Evolutionary conservation across 768 basidiomycete genomes (phyloP).

Genomic region (Mycena epipterygia): DNA sequence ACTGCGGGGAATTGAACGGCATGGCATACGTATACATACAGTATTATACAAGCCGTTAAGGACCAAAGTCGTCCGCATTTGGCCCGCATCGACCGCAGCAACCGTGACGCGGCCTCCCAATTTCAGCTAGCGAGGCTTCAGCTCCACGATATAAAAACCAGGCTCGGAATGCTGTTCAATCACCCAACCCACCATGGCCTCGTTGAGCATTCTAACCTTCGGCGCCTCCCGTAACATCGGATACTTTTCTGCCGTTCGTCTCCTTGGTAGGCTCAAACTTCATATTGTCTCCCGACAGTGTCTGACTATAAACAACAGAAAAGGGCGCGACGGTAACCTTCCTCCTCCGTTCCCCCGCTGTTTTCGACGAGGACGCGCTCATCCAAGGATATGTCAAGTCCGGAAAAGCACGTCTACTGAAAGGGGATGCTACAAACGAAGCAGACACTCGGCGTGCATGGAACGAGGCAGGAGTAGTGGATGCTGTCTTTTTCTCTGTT

Average conservation of each 20-base stretch:
- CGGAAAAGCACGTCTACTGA: conserved; percentile 66
- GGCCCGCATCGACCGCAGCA: no score
- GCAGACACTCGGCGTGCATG: conserved; percentile 68
- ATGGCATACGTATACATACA: no score
- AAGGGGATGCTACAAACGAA: conserved; percentile 71
- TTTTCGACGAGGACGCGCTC: conserved; percentile 66
- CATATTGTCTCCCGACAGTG: not conserved
- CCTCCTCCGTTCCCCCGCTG: conserved; percentile 64
- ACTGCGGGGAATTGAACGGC: no score
- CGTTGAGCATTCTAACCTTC: conserved; percentile 57
- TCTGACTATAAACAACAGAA: conserved; percentile 48
- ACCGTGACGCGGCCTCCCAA: no score
- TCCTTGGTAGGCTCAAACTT: conserved; percentile 55
- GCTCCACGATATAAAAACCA: no score
- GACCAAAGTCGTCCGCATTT: no score
- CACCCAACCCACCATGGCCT: not conserved
- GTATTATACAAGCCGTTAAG: no score
- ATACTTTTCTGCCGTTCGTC: conserved; percentile 61
- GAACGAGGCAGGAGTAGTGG: conserved; percentile 60
- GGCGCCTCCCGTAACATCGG: conserved; percentile 73
- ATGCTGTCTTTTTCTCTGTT: conserved; percentile 71
- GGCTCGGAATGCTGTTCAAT: no score
- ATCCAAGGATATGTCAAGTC: conserved; percentile 66
- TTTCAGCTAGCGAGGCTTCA: no score
- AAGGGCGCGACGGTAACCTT: conserved; percentile 71